phyloP scores from a whole-genome alignment of 306 rosid genomes.

The Benincasa hispida region DNA sequence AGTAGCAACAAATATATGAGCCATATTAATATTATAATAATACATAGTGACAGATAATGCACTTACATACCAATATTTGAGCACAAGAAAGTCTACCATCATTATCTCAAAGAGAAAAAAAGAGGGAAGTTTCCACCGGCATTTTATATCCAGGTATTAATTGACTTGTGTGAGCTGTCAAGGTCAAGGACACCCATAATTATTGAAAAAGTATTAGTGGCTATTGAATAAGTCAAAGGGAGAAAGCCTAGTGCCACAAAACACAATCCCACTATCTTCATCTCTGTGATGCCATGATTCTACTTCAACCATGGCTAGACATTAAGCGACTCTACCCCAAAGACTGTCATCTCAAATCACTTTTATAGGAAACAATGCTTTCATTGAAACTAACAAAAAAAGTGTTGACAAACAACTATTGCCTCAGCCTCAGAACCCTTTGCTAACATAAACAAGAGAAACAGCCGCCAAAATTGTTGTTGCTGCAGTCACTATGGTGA shows the following conservation, averaged over 20 bases:
- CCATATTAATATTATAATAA: neutral
- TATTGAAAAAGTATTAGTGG: neutral
- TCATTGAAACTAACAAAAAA: too few relatives aligned
- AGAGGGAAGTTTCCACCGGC: neutral
- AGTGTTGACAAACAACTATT: neutral
- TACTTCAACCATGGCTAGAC: neutral
- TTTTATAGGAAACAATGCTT: too few relatives aligned
- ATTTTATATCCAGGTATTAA: neutral
- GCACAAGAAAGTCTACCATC: neutral
- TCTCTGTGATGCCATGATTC: neutral
- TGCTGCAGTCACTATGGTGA: slow-evolving; percentile 53
- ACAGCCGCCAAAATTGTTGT: slow-evolving; percentile 54
- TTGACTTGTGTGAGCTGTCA: neutral
- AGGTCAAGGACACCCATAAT: neutral
- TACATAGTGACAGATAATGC: neutral
- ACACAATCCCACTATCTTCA: neutral
- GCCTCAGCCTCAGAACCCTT: slow-evolving; percentile 29
- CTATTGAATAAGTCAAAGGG: neutral
- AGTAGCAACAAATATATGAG: neutral
- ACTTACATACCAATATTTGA: neutral
- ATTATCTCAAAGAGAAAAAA: neutral
- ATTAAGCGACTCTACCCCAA: neutral
- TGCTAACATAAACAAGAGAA: slow-evolving; percentile 48
- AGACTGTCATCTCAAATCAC: neutral
- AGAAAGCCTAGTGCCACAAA: neutral